Evolutionary conservation across 2,329 filamentous ascomycete genomes (phyloP), one percentile per base, ranked within the genome.

Genomic region (Colletotrichum sp.): DNA sequence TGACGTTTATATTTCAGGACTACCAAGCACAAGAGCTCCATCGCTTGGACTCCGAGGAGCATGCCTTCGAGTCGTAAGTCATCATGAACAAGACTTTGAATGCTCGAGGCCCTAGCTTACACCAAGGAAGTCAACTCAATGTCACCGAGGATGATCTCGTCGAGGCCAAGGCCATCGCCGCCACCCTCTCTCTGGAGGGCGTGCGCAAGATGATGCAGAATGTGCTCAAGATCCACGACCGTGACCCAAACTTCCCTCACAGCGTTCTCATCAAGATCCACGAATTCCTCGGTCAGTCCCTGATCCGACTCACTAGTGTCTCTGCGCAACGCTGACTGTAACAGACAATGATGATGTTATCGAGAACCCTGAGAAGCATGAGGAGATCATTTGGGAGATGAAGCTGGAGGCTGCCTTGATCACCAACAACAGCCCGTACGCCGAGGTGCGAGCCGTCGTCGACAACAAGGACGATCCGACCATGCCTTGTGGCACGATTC

Each of bases 391-490:
- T 62, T 84, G 86, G 69, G 87, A 89, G 81, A 90, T 91, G 87
- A 90, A 89, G 80, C 83, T 90, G 27, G 88, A 91, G 80, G 87
- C 88, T 2, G 88, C 88, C 5, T 84, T 91, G 72, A 89, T 90
- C 76, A 89, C 86, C 64, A 88, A 88, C 78, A 88, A 90, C 80
- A 90, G 88, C 61, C 90, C 90, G 4, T 92, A 91, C 78, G 87
- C 90, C 73, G 89, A 91, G 80, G 89, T 90, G 30, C 88, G 89
- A 66, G 88, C 89, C 43, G 89, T 90, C 4, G 89, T 91, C 22
- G 87, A 88, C 79, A 91, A 91, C 79, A 88, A 89, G 69, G 90
- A 92, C 79, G 87, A 90, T 70, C 84, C 86, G 3, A 81, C 77
- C 6, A 83, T 85, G 7, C 89, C 89, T 6, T 88, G 85, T 73